A percentile compares a stretch with the other conserved stretches of the same genome.
Conservation (phyloP, 2,329 filamentous ascomycete species). For the Alternaria sp. region DNA sequence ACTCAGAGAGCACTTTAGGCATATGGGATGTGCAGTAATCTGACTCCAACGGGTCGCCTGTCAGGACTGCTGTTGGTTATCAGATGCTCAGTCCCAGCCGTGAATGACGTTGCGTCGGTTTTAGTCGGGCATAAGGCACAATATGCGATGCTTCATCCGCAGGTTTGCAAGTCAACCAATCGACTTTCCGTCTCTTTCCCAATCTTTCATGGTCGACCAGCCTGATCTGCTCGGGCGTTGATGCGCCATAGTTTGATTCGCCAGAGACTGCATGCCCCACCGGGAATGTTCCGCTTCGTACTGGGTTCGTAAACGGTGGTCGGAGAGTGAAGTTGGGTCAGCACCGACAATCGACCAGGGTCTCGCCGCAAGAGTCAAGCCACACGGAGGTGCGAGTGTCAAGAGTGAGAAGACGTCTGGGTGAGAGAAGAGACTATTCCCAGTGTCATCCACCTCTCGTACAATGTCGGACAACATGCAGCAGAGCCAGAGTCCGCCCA, state of each 20-base stretch:
- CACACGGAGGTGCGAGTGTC: conserved; percentile 1
- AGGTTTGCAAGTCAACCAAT: background rate
- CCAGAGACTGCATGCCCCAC: background rate
- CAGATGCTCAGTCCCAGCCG: background rate
- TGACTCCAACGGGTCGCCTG: background rate
- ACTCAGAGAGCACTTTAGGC: background rate
- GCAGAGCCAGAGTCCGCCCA: conserved; percentile 23
- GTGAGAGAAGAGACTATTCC: background rate
- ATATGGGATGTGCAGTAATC: background rate
- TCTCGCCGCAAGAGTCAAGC: conserved; percentile 10
- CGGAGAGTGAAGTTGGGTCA: conserved; percentile 7
- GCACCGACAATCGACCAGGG: conserved; percentile 11
- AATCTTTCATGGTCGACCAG: background rate
- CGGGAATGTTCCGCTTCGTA: background rate
- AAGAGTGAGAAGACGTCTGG: background rate
- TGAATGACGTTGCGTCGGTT: background rate
- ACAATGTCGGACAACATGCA: conserved; percentile 35
- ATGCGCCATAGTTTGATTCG: background rate
- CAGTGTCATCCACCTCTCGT: background rate
- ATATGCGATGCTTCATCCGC: background rate
- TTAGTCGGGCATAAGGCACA: background rate
- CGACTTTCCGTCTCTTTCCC: background rate
- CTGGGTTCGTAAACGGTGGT: background rate
- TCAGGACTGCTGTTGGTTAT: background rate
- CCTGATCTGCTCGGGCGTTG: background rate